These are phyloP conservation scores for Trichoderma sp. DNA, from an alignment of 2,329 filamentous ascomycete species.

Conservation along the genomic window DNA sequence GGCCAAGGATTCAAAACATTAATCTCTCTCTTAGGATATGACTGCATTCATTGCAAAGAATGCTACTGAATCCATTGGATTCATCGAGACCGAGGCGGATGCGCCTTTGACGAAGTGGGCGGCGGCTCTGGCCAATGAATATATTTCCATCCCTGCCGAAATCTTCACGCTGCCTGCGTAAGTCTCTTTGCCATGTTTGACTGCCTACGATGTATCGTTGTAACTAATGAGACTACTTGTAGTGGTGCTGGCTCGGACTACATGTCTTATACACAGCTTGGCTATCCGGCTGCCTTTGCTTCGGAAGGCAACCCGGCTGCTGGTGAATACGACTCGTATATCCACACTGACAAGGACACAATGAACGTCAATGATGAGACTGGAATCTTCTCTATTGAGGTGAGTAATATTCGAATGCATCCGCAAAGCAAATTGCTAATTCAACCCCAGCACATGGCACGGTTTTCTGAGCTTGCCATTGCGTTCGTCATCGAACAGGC, in stretches of 20 bases:
- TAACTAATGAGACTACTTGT: constrained; percentile 63
- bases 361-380: constrained; percentile 45
- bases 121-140: constrained; percentile 41
- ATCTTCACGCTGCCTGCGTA: constrained; percentile 41
- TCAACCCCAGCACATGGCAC: constrained; percentile 43
- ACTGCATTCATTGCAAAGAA: constrained; percentile 45
- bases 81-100: constrained; percentile 46
- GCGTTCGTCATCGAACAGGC: constrained; percentile 47
- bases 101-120: constrained; percentile 44
- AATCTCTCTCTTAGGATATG: constrained; percentile 56
- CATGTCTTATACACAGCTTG: constrained; percentile 46
- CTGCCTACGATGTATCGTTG: constrained; percentile 63
- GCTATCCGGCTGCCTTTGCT: constrained; percentile 46
- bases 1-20: not conserved
- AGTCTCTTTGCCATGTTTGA: constrained; percentile 7
- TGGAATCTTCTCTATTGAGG: constrained; percentile 46
- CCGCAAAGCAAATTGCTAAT: constrained; percentile 26
- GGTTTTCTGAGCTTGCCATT: constrained; percentile 47
- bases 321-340: constrained; percentile 42
- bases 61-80: constrained; percentile 45
- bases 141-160: constrained; percentile 42
- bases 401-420: constrained; percentile 32
- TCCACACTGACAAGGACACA: constrained; percentile 44
- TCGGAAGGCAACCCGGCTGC: constrained; percentile 44
- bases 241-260: constrained; percentile 47